These are phyloP conservation scores for Letharia columbiana DNA, from an alignment of 495 filamentous ascomycete species.

Conservation along the genomic window DNA sequence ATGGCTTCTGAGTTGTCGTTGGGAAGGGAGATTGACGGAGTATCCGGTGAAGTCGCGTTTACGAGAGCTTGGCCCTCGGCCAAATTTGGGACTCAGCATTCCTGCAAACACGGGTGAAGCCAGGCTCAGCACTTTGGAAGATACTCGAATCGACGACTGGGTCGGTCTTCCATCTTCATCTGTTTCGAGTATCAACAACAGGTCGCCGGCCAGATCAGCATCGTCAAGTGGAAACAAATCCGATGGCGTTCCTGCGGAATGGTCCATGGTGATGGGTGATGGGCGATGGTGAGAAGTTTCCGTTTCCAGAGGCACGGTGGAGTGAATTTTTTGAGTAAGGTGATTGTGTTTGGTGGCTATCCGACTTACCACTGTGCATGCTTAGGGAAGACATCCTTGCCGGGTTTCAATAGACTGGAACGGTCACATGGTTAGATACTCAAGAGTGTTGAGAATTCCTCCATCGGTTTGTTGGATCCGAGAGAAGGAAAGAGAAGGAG, in stretches of 20 bases:
- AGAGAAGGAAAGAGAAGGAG: too few species aligned
- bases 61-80: conserved; percentile 19
- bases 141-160: conserved; percentile 19
- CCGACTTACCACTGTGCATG: too few species aligned
- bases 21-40: conserved; percentile 11
- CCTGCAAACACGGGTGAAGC: conserved; percentile 26
- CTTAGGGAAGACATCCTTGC: too few species aligned
- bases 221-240: neutral
- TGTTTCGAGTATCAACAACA: neutral
- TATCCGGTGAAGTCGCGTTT: neutral
- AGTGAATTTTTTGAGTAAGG: neutral
- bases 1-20: conserved; percentile 22
- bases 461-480: too few species aligned
- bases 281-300: neutral
- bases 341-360: neutral
- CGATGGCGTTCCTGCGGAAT: neutral
- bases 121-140: conserved; percentile 22
- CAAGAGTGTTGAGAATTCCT: too few species aligned
- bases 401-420: too few species aligned
- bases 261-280: neutral
- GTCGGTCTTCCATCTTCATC: neutral
- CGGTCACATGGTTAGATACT: too few species aligned
- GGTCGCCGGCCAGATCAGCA: conserved; percentile 9
- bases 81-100: conserved; percentile 26
- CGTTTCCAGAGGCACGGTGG: neutral